phyloP scores from a whole-genome alignment of 352 stramenopile species.

The Pythium rishiriense region DNA sequence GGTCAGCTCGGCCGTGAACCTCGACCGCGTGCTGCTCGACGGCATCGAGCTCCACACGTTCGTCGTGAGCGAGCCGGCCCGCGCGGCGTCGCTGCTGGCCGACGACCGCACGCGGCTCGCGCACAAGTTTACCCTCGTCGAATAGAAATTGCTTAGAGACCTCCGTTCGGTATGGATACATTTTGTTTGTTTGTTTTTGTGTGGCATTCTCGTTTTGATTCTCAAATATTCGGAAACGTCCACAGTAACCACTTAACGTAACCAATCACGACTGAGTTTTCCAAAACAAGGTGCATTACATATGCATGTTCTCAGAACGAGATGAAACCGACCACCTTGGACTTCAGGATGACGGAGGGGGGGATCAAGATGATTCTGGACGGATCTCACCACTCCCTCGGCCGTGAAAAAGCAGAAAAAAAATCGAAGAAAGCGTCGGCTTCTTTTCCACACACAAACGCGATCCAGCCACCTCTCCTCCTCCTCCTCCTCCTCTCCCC shows the following conservation, averaged over 20 bases:
- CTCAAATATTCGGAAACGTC: constrained; percentile 3
- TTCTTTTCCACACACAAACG: not conserved
- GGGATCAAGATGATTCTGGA: not conserved
- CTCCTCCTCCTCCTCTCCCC: not conserved
- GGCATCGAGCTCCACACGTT: constrained; percentile 53
- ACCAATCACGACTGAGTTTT: constrained; percentile 2
- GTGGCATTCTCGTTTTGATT: not conserved
- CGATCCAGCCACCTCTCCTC: not conserved
- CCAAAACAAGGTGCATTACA: constrained; percentile 12
- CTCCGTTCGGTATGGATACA: not conserved
- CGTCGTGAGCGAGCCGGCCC: constrained; percentile 38
- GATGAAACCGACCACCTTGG: not conserved
- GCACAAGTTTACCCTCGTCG: constrained; percentile 25
- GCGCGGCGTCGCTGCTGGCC: constrained; percentile 20
- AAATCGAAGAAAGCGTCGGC: constrained; percentile 9
- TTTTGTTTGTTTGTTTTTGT: not conserved
- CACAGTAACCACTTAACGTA: not conserved
- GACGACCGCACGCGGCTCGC: constrained; percentile 39
- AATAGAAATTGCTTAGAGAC: constrained; percentile 2
- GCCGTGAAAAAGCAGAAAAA: not conserved
- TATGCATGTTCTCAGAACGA: not conserved
- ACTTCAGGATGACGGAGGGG: constrained; percentile 1
- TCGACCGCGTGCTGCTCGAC: constrained; percentile 46
- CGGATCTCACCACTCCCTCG: not conserved
- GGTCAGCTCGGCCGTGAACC: constrained; percentile 37